A percentile compares a stretch with the other conserved stretches of the same genome.
These are phyloP conservation scores for Castanospermum australe DNA, from an alignment of 306 rosid genomes.

Conservation along the genomic window DNA sequence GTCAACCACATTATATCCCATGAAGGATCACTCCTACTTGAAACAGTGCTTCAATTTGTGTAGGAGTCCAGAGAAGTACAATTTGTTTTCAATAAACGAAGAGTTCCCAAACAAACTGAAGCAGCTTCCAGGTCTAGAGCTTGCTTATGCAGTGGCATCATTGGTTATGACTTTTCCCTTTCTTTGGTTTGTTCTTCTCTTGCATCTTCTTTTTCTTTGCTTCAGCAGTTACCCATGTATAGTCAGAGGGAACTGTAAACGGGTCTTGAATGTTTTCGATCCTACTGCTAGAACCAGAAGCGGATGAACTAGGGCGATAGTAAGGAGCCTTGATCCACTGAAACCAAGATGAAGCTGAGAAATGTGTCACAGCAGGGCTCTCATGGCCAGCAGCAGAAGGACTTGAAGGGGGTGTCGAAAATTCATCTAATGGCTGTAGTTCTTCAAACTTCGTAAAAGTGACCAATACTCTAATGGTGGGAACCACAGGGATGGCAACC, in stretches of 20 bases:
- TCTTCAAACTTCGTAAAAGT: conserved; percentile 95
- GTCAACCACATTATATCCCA: too few species aligned
- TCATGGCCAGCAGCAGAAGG: conserved; percentile 61
- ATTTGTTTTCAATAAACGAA: too few species aligned
- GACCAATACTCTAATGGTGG: conserved; percentile 89
- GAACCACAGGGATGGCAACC: conserved; percentile 99
- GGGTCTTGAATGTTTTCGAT: conserved; percentile 88
- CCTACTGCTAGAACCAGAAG: conserved; percentile 68
- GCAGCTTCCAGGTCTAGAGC: conserved; percentile 29
- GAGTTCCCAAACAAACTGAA: conserved; percentile 32
- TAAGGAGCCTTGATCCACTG: conserved; percentile 97
- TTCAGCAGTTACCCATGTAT: conserved; percentile 85
- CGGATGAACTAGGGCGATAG: conserved; percentile 57
- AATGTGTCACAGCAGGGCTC: conserved; percentile 53
- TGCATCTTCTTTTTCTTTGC: conserved; percentile 88
- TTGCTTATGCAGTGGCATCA: conserved; percentile 24
- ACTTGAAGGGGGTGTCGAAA: conserved; percentile 86
- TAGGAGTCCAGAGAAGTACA: too few species aligned
- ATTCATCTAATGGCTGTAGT: conserved; percentile 75
- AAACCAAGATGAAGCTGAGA: conserved; percentile 83
- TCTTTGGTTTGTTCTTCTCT: conserved; percentile 88
- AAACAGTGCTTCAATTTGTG: too few species aligned
- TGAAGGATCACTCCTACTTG: too few species aligned
- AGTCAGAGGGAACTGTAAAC: conserved; percentile 77
- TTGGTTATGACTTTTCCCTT: conserved; percentile 66